Conservation (phyloP, 2,329 filamentous ascomycete species). For the Aspergillus flavus region DNA sequence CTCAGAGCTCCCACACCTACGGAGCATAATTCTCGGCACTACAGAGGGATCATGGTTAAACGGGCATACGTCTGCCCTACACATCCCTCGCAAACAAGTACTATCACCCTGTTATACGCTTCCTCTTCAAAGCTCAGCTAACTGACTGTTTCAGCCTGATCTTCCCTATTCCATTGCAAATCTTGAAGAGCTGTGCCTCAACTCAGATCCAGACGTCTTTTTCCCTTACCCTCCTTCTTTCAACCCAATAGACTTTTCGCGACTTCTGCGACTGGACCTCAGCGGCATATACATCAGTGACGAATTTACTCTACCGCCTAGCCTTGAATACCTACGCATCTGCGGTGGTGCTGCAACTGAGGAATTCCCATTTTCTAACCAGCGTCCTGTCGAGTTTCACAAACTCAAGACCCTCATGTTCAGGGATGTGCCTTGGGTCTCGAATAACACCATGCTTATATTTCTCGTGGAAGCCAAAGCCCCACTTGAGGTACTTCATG, state of each 20-base stretch:
- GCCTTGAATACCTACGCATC: constrained; percentile 33
- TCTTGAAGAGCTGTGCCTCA: constrained; percentile 36
- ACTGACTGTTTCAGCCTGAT: constrained; percentile 13
- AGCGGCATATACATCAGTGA: constrained; percentile 26
- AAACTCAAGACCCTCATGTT: constrained; percentile 34
- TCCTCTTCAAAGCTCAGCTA: background rate
- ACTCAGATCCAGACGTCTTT: constrained; percentile 28
- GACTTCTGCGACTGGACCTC: constrained; percentile 33
- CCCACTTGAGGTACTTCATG: constrained; percentile 27
- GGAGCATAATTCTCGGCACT: constrained; percentile 29
- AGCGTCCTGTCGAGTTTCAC: constrained; percentile 20
- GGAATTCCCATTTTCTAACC: constrained; percentile 15
- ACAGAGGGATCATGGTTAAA: constrained; percentile 16
- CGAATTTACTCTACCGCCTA: constrained; percentile 29
- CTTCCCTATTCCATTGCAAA: constrained; percentile 27
- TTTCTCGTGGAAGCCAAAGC: constrained; percentile 25
- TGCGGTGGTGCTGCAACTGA: constrained; percentile 23
- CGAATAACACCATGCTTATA: constrained; percentile 10
- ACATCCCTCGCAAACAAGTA: constrained; percentile 18
- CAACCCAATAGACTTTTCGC: constrained; percentile 19
- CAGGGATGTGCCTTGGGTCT: constrained; percentile 30
- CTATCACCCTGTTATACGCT: background rate
- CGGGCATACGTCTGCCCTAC: constrained; percentile 19
- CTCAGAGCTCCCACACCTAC: constrained; percentile 32
- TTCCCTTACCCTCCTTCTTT: constrained; percentile 21